Conservation (phyloP, 108 stramenopile genomes). For the Schizochytrium sp. region DNA sequence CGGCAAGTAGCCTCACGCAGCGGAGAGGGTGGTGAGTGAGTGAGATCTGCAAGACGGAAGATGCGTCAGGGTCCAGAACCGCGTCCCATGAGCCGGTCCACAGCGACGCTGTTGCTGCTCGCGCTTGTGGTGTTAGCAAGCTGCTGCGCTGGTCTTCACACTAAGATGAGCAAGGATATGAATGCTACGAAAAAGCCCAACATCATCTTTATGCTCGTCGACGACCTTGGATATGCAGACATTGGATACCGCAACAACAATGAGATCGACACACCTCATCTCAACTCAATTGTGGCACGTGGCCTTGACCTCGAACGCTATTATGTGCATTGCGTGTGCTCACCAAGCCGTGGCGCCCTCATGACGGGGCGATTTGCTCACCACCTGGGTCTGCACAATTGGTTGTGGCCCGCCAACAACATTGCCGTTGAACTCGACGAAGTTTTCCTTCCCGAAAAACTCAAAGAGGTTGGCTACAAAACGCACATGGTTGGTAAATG, state of each 20-base stretch:
- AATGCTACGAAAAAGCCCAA: neutral
- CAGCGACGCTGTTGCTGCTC: too few species aligned
- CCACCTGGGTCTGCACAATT: neutral
- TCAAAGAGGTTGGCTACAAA: slow-evolving; percentile 1
- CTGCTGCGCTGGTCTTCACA: neutral
- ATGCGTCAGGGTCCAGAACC: too few species aligned
- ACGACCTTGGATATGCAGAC: neutral
- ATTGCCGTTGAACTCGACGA: neutral
- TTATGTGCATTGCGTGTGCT: slow-evolving; percentile 31
- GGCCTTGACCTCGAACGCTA: neutral
- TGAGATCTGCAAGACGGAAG: too few species aligned
- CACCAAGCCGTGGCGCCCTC: neutral
- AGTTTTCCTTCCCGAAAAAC: neutral
- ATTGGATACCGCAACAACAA: slow-evolving; percentile 8
- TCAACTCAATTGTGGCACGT: neutral
- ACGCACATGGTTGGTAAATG: slow-evolving; percentile 21
- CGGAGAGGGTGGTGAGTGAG: too few species aligned
- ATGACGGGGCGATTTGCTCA: neutral
- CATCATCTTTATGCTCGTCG: neutral
- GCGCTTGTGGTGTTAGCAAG: too few species aligned
- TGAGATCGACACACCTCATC: neutral
- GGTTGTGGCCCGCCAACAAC: neutral
- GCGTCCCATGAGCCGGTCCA: too few species aligned
- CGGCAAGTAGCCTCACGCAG: too few species aligned
- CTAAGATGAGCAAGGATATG: neutral